Evolutionary conservation across 495 filamentous ascomycete species (phyloP), one percentile per base, ranked within the genome.

Genomic region (Penicillium cinerascens): DNA sequence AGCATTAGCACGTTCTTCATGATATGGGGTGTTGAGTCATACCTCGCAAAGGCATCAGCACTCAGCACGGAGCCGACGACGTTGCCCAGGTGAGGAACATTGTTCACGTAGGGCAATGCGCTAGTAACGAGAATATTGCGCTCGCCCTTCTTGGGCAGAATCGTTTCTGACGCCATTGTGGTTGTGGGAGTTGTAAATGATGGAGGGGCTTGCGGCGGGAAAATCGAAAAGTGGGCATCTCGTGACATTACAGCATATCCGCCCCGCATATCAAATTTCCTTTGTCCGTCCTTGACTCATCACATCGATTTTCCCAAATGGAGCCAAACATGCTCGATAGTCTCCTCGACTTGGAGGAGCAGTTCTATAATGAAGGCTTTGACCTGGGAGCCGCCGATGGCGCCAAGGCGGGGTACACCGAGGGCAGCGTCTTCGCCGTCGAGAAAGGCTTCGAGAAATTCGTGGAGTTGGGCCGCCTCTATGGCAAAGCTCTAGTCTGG

Each of bases 381-480:
- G 68, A 76, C 8, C 75, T 91, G 51, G 93, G 93, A 17, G 61
- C 80, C 26, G 73, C 75, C 38, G 95, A 96, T 67, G 93, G 93
- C 22, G 75, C 81, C n/a, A 75, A 79, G 58, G 84, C 89, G 13
- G 93, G 95, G 10, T 84, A 83, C 25, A 82, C 87, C 42, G 93
- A 99, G 79, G 95, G 95, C 36, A 87, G 88, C 33, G 77, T 88
- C 11, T 89, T 97, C 64, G 93, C 92, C 0, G 79, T 97, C 3
- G 87, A 95, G 61, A 95, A 93, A 58, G 93, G 92, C 1, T 97
- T 92, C 52, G 88, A 93, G 62, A 97, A 95, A 70, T 96, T 89
- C 59, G 57, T 84, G 13, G 84, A 88, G 51, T 79, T 91, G 60
- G 95, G 93, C 1, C 77, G 76, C 48, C 64, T 99, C 18, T 87